Evolutionary conservation across 176 grass and related monocot genomes (phyloP), one percentile per base, ranked within the genome.

Genomic region (Phyllostachys edulis): DNA sequence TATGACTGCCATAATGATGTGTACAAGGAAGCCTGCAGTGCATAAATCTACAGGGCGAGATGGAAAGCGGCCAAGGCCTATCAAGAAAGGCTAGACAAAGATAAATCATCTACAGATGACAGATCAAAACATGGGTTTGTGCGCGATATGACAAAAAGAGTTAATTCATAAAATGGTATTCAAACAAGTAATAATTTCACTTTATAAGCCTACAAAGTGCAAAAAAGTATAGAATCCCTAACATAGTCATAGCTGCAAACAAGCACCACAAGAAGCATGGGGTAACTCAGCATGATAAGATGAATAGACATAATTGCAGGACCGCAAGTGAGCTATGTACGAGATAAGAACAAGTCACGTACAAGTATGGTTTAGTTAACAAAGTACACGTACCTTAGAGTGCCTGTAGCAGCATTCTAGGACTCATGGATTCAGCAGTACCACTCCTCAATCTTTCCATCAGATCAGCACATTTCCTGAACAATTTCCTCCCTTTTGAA

Each of bases 401-500:
- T 75, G 90, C 92, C 64, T 82, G 82, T 39, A 95, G 66, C 77
- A 98, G 72, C 57, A 91, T 79, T 80, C 83, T 85, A 69, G 91
- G 94, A 85, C 20, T 83, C 47, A 81, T 77, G n/a, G 87, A 77
- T 88, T 95, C 93, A 27, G 87, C 75, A 52, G 78, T 66, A 47
- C 62, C 83, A 34, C 41, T 73, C 80, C 82, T 95, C 65, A 95
- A 63, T 71, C 87, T 92, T 13, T 93, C 93, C 54, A 98, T 77
- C 73, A 95, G 85, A 32, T 90, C 74, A 24, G 57, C 68, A 57
- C 93, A 93, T 82, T 92, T 95, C 65, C 44, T 82, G 63, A 81
- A 92, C 21, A 95, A 67, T 26, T 85, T 90, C 87, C 83, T 93
- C 57, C 87, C 93, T 83, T 93, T 93, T 3, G 76, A 55, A 40